phyloP scores from a whole-genome alignment of 805 yeast species.

The Metschnikowia matae region DNA sequence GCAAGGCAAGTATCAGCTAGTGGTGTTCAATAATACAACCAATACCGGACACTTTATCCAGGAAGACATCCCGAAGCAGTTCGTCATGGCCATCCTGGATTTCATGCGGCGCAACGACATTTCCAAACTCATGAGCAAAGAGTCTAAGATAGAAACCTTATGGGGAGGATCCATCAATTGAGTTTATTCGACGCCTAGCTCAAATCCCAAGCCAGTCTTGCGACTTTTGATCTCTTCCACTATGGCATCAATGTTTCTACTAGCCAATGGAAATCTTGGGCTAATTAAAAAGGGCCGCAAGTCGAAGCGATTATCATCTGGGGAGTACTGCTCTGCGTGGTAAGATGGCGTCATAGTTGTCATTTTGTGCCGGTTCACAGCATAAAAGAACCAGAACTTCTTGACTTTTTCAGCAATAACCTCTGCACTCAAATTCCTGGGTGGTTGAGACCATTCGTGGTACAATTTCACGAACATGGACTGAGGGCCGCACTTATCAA shows the following conservation, averaged over 20 bases:
- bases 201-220: constrained; percentile 16
- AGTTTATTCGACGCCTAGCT: constrained; percentile 1
- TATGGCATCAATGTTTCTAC: constrained; percentile 78
- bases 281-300: constrained; percentile 91
- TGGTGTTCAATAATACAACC: constrained; percentile 58
- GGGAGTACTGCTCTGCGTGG: constrained; percentile 97
- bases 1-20: constrained; percentile 94
- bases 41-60: constrained; percentile 88
- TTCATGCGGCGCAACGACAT: constrained; percentile 45
- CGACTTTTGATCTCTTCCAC: constrained; percentile 54
- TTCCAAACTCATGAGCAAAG: constrained; percentile 28
- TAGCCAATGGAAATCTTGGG: constrained; percentile 87
- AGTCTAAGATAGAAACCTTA: constrained; percentile 30
- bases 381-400: constrained; percentile 87
- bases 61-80: constrained; percentile 76
- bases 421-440: constrained; percentile 62
- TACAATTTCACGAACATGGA: constrained; percentile 87
- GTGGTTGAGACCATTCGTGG: constrained; percentile 86
- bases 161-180: constrained; percentile 31
- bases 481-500: constrained; percentile 93
- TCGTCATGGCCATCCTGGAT: constrained; percentile 53
- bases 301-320: constrained; percentile 96
- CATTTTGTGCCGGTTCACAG: constrained; percentile 94
- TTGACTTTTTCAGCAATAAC: constrained; percentile 91
- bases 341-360: constrained; percentile 96